A percentile compares a stretch with the other conserved stretches of the same genome.
Evolutionary conservation across 805 yeast genomes (phyloP).

Genomic region (Brettanomyces nanus): DNA sequence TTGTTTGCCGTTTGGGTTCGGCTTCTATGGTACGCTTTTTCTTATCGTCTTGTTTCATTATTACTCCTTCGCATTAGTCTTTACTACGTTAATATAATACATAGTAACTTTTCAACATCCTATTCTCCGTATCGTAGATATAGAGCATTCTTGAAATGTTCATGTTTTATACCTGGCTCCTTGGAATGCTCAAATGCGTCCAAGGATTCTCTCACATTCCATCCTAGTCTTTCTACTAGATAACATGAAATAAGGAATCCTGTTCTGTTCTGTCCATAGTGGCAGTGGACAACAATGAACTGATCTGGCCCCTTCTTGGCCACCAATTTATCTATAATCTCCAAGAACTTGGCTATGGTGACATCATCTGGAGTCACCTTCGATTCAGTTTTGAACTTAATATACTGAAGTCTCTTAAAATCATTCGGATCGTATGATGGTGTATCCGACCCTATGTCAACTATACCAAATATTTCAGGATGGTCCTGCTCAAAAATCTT

Average conservation of each 20-base stretch:
- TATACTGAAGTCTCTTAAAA: slow-evolving; percentile 46
- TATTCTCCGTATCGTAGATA: slow-evolving; percentile 49
- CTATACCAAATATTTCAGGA: slow-evolving; percentile 47
- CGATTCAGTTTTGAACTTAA: slow-evolving; percentile 71
- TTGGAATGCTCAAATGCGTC: slow-evolving; percentile 49
- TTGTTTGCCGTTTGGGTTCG: too few species aligned
- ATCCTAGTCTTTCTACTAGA: slow-evolving; percentile 49
- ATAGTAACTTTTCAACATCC: not conserved
- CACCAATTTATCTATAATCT: slow-evolving; percentile 41
- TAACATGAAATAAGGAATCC: slow-evolving; percentile 68
- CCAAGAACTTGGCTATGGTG: slow-evolving; percentile 50
- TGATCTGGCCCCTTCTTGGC: slow-evolving; percentile 20
- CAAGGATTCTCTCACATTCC: slow-evolving; percentile 57
- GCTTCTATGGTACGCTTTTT: not conserved
- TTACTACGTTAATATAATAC: not conserved
- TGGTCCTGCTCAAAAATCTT: slow-evolving; percentile 38
- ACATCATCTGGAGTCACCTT: slow-evolving; percentile 63
- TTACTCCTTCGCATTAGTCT: not conserved
- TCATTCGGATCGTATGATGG: slow-evolving; percentile 64
- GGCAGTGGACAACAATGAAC: slow-evolving; percentile 64
- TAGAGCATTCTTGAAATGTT: slow-evolving; percentile 66
- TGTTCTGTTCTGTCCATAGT: slow-evolving; percentile 74
- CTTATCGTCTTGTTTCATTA: too few species aligned
- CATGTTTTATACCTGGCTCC: slow-evolving; percentile 69
- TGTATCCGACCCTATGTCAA: slow-evolving; percentile 61